Base-by-base conservation (phyloP, 306 rosid genomes). In the Castanea crenata region DNA sequence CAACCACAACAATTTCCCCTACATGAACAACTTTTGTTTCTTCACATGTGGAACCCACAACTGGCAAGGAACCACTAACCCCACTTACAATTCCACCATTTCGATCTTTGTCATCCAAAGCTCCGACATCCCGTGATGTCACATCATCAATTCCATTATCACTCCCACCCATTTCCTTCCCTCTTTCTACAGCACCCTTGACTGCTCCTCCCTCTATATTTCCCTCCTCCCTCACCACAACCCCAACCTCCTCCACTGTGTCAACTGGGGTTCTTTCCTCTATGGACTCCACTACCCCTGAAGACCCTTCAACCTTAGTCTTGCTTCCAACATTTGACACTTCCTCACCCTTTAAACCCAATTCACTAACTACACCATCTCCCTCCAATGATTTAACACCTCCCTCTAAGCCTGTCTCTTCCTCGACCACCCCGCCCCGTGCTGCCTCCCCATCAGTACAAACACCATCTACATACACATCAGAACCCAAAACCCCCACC, bases 401-500 rank as follows among this genome's bases (percentile, higher is more conserved):
- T 73, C 79, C 49, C 74, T 31, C 79, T 51, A 74, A 79, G 65
- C 52, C 83, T 54, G 35, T 83, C 51, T 74, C 83, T 38, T 25
- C 83, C 77, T 82, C 86, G 7, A 23, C 59, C 23, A 73, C 34
- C 54, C 19, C 87, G 35, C 56, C 78, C 6, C 64, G 78, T 59
- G 71, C 86, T 57, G 59, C 84, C 81, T 77, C 92, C 38, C 76
- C 87, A 75, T 79, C 83, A n/a, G 90, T 84, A 76, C 93, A 92
- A 76, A 93, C 97, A 63, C 94, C 98, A 80, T 93, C 97, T 82
- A 90, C 88, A 83, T 86, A 93, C 79, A 93, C 85, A 84, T 87
- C 90, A 67, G 97, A 84, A 78, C 92, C 97, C 74, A 90, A 84
- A 64, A 91, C 97, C 87, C 89, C 93, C 79, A 91, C 88, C 94